These are phyloP conservation scores for Climacium dendroides DNA, from an alignment of 225 moss, liverwort and hornwort genomes.

Conservation along the genomic window DNA sequence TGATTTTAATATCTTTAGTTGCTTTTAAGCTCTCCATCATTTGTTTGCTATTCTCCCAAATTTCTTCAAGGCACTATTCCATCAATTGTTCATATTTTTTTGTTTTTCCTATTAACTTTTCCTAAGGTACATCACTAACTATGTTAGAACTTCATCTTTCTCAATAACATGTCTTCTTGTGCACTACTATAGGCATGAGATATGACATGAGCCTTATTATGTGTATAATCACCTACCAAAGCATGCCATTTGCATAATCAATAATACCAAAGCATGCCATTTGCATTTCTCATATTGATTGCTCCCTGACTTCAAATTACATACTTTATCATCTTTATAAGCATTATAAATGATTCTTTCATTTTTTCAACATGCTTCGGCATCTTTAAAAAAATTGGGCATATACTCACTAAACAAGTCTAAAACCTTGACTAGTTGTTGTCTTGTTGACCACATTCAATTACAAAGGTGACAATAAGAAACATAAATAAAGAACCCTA, in stretches of 20 bases:
- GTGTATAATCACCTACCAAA: background rate
- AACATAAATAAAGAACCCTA: background rate
- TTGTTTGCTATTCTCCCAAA: accelerated
- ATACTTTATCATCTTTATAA: background rate
- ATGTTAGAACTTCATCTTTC: background rate
- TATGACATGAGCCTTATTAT: background rate
- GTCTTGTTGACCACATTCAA: too few relatives aligned
- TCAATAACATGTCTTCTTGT: too few relatives aligned
- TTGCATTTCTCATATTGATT: accelerated
- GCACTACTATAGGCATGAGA: accelerated
- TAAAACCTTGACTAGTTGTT: background rate
- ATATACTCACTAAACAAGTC: background rate
- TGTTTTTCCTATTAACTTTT: background rate
- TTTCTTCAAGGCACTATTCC: background rate
- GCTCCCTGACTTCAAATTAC: background rate
- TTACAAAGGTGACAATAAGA: background rate
- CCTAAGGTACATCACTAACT: too few relatives aligned
- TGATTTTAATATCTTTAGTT: background rate
- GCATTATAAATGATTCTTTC: background rate
- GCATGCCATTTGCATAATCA: background rate
- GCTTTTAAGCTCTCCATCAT: background rate
- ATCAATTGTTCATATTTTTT: background rate
- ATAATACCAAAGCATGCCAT: too few relatives aligned
- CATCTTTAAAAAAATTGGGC: accelerated
- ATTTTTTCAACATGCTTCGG: background rate